Percentiles rank a stretch among this genome's conserved stretches.
phyloP scores from a whole-genome alignment of 352 stramenopile genomes.

The Aphanomyces astaci region DNA sequence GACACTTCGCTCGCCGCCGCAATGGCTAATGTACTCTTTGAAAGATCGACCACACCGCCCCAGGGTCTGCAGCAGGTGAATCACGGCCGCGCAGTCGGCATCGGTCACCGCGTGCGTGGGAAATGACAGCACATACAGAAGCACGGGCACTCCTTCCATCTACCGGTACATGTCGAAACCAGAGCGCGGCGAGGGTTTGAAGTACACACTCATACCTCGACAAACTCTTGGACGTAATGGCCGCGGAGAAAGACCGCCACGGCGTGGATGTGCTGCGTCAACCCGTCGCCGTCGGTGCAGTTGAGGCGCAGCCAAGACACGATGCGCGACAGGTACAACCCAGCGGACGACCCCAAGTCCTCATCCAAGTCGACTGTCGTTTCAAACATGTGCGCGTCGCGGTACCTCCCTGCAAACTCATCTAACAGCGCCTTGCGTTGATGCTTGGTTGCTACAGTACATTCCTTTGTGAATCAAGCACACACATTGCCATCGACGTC shows the following conservation, averaged over 20 bases:
- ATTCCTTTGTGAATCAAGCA: neutral
- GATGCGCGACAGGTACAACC: slow-evolving; percentile 51
- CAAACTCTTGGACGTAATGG: slow-evolving; percentile 39
- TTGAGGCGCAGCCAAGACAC: slow-evolving; percentile 45
- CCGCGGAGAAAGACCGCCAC: slow-evolving; percentile 46
- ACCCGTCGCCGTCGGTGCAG: slow-evolving; percentile 23
- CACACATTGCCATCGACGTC: neutral
- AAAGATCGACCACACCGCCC: neutral
- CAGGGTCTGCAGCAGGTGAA: neutral
- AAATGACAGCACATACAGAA: slow-evolving; percentile 35
- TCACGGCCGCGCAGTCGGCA: slow-evolving; percentile 1
- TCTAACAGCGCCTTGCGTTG: slow-evolving; percentile 48
- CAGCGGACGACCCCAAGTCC: slow-evolving; percentile 38
- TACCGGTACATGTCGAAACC: too few relatives aligned
- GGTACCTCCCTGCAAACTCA: slow-evolving; percentile 38
- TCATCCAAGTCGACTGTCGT: slow-evolving; percentile 30
- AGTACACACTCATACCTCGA: slow-evolving; percentile 19
- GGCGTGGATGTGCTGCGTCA: slow-evolving; percentile 43
- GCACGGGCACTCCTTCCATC: slow-evolving; percentile 37
- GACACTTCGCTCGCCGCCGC: slow-evolving; percentile 4
- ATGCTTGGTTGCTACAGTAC: slow-evolving; percentile 34
- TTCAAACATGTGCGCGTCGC: slow-evolving; percentile 4
- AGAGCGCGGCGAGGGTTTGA: too few relatives aligned
- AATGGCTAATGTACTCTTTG: slow-evolving; percentile 17
- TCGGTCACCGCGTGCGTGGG: slow-evolving; percentile 13